A percentile compares a stretch with the other conserved stretches of the same genome.
Evolutionary conservation across 805 yeast genomes (phyloP).

Genomic region (Diddensiella santjacobensis): DNA sequence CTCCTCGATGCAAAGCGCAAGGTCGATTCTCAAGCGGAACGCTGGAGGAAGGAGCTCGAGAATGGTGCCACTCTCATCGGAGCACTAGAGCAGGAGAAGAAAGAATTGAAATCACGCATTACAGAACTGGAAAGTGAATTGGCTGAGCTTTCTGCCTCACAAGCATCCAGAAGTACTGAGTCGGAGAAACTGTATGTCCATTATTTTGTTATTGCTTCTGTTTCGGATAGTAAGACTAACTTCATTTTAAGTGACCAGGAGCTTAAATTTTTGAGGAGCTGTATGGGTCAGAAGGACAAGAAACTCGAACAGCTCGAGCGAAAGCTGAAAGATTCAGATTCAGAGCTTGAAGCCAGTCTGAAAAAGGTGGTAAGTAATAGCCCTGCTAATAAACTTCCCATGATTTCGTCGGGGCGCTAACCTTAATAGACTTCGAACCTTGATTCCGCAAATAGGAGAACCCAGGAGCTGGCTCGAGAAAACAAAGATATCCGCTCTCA

Average conservation of each 20-base stretch:
- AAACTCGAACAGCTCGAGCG: slow-evolving; percentile 28
- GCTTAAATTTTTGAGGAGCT: slow-evolving; percentile 21
- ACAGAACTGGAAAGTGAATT: slow-evolving; percentile 32
- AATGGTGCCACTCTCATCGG: slow-evolving; percentile 35
- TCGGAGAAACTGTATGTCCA: slow-evolving; percentile 16
- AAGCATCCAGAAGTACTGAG: slow-evolving; percentile 18
- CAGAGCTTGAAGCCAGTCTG: slow-evolving; percentile 23
- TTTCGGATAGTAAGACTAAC: slow-evolving; percentile 3
- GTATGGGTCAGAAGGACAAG: slow-evolving; percentile 29
- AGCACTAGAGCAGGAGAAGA: slow-evolving; percentile 36
- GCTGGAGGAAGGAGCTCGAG: slow-evolving; percentile 34
- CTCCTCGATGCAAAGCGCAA: slow-evolving; percentile 32
- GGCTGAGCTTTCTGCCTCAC: slow-evolving; percentile 20
- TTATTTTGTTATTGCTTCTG: background rate
- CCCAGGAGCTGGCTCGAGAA: slow-evolving; percentile 41
- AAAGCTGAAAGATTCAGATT: slow-evolving; percentile 29
- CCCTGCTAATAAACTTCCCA: too few species aligned
- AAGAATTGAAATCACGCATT: slow-evolving; percentile 31
- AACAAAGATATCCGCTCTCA: slow-evolving; percentile 42
- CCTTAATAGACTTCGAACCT: slow-evolving; percentile 21
- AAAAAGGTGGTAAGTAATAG: slow-evolving; percentile 13
- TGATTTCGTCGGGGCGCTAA: background rate
- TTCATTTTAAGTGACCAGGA: slow-evolving; percentile 19
- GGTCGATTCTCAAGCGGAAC: slow-evolving; percentile 32
- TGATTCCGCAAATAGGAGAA: slow-evolving; percentile 35